Percentiles rank a stretch among this genome's conserved stretches.
Evolutionary conservation across 1,139 yeast species (phyloP).

Genomic region (Geotrichum phurueaensis): DNA sequence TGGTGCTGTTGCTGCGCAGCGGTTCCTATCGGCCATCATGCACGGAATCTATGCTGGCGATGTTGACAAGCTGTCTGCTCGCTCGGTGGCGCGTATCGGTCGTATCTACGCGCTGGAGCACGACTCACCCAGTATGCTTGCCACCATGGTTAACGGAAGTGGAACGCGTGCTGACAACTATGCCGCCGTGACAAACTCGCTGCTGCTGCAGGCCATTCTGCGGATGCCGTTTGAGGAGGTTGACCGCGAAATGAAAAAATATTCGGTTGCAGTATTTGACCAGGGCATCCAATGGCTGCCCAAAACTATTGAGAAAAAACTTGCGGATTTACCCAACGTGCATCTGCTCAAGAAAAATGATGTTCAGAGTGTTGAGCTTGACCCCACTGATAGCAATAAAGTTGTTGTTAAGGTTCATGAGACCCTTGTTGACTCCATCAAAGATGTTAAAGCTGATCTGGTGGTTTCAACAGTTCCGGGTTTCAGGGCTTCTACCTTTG

Average conservation of each 20-base stretch:
- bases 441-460: constrained; percentile 20
- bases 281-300: constrained; percentile 34
- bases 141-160: constrained; percentile 35
- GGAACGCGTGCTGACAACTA: constrained; percentile 28
- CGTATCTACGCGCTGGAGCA: constrained; percentile 50
- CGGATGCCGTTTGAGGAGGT: constrained; percentile 22
- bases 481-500: constrained; percentile 20
- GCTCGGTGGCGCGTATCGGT: constrained; percentile 41
- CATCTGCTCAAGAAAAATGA: constrained; percentile 32
- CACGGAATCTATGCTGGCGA: constrained; percentile 95
- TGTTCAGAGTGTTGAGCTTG: constrained; percentile 18
- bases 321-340: constrained; percentile 47
- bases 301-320: constrained; percentile 31
- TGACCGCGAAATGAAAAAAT: constrained; percentile 20
- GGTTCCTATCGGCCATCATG: constrained; percentile 70
- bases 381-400: neutral
- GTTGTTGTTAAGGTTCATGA: constrained; percentile 1
- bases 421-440: constrained; percentile 1
- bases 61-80: constrained; percentile 56
- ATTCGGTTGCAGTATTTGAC: constrained; percentile 29
- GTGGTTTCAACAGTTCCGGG: constrained; percentile 33
- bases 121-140: constrained; percentile 51
- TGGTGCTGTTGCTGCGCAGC: constrained; percentile 53
- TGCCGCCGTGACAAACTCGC: constrained; percentile 25
- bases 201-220: constrained; percentile 26